Conservation (phyloP, 1,284 basidiomycete species). For the Wolfiporia cocos region DNA sequence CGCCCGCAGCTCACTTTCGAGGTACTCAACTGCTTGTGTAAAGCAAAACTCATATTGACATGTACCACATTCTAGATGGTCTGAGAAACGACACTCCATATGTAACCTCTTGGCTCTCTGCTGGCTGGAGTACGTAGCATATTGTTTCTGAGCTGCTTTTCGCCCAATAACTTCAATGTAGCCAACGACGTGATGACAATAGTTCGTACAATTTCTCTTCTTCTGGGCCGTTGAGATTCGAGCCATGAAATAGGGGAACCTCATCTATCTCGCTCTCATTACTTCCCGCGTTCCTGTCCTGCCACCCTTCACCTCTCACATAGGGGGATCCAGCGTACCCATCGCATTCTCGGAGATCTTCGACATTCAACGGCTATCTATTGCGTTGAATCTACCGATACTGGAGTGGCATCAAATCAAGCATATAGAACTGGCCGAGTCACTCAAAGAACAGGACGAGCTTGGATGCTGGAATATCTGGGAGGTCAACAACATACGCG, state of each 20-base stretch:
- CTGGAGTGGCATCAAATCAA: slow-evolving; percentile 35
- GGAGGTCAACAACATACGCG: slow-evolving; percentile 35
- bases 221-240: neutral
- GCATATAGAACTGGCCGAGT: slow-evolving; percentile 16
- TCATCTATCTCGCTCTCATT: slow-evolving; percentile 56
- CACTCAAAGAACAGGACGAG: slow-evolving; percentile 31
- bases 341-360: slow-evolving; percentile 33
- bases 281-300: slow-evolving; percentile 58
- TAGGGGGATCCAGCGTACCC: slow-evolving; percentile 32
- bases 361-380: slow-evolving; percentile 31
- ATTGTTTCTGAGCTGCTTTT: neutral
- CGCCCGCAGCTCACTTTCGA: slow-evolving; percentile 42
- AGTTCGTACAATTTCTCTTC: slow-evolving; percentile 26
- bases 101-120: slow-evolving; percentile 57
- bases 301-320: slow-evolving; percentile 54
- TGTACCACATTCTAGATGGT: slow-evolving; percentile 30
- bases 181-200: slow-evolving; percentile 65
- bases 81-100: slow-evolving; percentile 49
- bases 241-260: slow-evolving; percentile 39
- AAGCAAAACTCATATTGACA: too few relatives aligned
- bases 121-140: slow-evolving; percentile 54
- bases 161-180: slow-evolving; percentile 23
- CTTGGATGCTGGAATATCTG: slow-evolving; percentile 65
- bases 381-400: slow-evolving; percentile 25
- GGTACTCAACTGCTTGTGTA: slow-evolving; percentile 24